Base-by-base conservation (phyloP, 2,329 filamentous ascomycete species). In the Fragosphaeria purpurea region DNA sequence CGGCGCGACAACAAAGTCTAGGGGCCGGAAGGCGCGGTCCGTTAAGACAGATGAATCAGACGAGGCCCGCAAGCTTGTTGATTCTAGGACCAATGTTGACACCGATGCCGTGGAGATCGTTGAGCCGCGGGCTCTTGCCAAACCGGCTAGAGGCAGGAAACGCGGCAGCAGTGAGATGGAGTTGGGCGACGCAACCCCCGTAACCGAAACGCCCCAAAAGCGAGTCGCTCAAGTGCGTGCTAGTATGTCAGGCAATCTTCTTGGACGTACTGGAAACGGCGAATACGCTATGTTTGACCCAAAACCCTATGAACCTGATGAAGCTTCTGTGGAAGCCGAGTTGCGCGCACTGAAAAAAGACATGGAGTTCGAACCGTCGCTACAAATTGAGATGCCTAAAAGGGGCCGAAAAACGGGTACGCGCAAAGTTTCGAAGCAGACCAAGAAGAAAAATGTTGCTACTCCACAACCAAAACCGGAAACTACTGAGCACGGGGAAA, bases 111-210 rank as follows among this genome's bases (percentile, higher is more conserved):
- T 11, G 35, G 35, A 37, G 35, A 37, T 7, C 11, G 35, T 11
- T 37, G 35, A 7, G 11, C 57, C 62, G 3, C 62, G 62, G 1
- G 65, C 67, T 2, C 62, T 67, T 1, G 61, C 65, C 1, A 74
- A 75, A 56, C 58, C 69, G 1, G 59, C 67, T 2, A 70, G 74
- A 46, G 80, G 79, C 34, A 80, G 74, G 61, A 88, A 88, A 63
- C 73, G 84, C 53, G 64, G 69, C 4, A 87, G 82, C 55, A 77
- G 80, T 35, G 76, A 76, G 8, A 66, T 82, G 44, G 73, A 80
- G 13, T 71, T 77, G 43, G 69, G 72, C 2, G n/a, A 51, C 1
- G 63, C 77, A 49, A 71, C 67, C 0, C 75, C 75, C 7, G 74
- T 77, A 2, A 60, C 72, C 0, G 86, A 85, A 63, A 82, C 22